Evolutionary conservation across 164 flowering plant species (phyloP).

Genomic region (Vitis rupestris): DNA sequence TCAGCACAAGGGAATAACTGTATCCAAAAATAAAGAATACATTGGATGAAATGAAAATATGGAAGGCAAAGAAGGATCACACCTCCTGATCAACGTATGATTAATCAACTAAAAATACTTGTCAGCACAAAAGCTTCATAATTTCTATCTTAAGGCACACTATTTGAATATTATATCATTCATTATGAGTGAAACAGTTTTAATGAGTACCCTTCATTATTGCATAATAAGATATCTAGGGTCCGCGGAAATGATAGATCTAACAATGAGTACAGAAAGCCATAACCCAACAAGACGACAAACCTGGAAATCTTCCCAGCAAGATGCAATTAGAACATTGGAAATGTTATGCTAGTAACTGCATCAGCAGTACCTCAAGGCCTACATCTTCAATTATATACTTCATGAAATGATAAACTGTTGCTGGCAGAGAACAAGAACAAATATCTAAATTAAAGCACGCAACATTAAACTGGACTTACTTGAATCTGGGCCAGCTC

Average conservation of each 20-base stretch:
- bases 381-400: no score
- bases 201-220: background rate
- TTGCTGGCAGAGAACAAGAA: no score
- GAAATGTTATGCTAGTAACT: background rate
- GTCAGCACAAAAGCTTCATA: no score
- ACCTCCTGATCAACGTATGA: no score
- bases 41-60: background rate
- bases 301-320: background rate
- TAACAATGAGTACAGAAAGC: background rate
- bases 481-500: no score
- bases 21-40: conserved; percentile 2
- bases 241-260: background rate
- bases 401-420: no score
- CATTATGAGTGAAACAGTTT: no score
- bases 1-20: conserved; percentile 82
- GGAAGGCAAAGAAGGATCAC: background rate
- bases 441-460: no score
- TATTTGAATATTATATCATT: no score
- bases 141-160: no score
- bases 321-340: background rate
- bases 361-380: no score
- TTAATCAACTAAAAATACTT: background rate
- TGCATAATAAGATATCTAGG: background rate
- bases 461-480: no score
- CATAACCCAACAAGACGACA: background rate